A percentile compares a stretch with the other conserved stretches of the same genome.
Evolutionary conservation across 2,329 filamentous ascomycete species (phyloP).

Genomic region (Ophiocordyceps camponoti-rufipedis): DNA sequence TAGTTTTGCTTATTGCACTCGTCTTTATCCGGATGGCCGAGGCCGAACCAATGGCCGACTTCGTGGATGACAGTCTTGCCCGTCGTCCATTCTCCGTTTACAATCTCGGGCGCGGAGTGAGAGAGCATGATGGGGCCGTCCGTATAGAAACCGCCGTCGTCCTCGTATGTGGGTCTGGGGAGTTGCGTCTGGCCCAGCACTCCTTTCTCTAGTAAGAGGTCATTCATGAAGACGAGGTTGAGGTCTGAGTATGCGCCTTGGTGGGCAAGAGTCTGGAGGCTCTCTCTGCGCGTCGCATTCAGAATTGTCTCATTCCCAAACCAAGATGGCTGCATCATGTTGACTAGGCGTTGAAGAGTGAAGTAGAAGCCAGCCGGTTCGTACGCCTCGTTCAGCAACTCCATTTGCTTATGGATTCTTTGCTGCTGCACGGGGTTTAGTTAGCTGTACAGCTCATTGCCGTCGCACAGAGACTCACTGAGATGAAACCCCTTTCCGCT

Average conservation of each 20-base stretch:
- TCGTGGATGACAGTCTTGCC: neutral
- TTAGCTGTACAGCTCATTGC: neutral
- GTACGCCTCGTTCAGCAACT: neutral
- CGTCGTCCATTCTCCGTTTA: neutral
- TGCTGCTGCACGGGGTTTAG: neutral
- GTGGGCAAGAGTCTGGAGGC: neutral
- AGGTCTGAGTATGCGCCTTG: neutral
- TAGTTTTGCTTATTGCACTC: neutral
- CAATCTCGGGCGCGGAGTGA: neutral
- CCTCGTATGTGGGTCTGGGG: neutral
- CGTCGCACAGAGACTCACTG: neutral
- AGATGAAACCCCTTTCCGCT: neutral
- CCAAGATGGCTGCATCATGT: neutral
- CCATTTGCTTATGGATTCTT: neutral
- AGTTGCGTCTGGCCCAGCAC: neutral
- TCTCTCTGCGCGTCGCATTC: neutral
- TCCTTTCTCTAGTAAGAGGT: neutral
- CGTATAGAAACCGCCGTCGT: neutral
- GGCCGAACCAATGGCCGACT: neutral
- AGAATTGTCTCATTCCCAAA: neutral
- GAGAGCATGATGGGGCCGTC: neutral
- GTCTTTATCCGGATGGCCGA: neutral
- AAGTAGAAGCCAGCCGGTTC: neutral
- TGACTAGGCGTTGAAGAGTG: neutral
- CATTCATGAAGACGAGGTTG: neutral